Evolutionary conservation across 2,329 filamentous ascomycete species (phyloP).

Genomic region (Ascochyta koolunga): DNA sequence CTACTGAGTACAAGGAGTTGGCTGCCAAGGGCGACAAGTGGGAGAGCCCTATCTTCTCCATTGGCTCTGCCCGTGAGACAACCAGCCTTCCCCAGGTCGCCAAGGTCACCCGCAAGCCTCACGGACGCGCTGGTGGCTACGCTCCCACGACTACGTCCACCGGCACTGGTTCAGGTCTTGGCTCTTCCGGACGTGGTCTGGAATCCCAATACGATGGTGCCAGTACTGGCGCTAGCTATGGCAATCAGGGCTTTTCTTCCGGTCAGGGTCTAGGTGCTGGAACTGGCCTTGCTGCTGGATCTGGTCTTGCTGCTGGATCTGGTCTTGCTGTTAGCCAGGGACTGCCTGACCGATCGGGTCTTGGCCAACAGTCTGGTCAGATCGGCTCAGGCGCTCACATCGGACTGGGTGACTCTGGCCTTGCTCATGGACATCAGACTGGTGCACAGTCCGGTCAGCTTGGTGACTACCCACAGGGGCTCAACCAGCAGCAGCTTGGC

Average conservation of each 20-base stretch:
- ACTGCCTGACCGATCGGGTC: slow-evolving; percentile 13
- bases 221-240: slow-evolving; percentile 1
- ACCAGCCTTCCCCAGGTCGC: slow-evolving; percentile 68
- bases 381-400: slow-evolving; percentile 7
- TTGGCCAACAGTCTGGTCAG: slow-evolving; percentile 17
- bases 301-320: slow-evolving; percentile 5
- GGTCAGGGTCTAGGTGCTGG: slow-evolving; percentile 12
- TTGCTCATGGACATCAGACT: slow-evolving; percentile 2
- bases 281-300: slow-evolving; percentile 8
- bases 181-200: neutral
- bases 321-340: slow-evolving; percentile 9
- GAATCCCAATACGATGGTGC: slow-evolving; percentile 21
- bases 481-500: slow-evolving; percentile 18
- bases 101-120: slow-evolving; percentile 65
- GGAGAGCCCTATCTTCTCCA: slow-evolving; percentile 92
- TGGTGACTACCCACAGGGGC: slow-evolving; percentile 8
- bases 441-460: slow-evolving; percentile 20
- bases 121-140: slow-evolving; percentile 51
- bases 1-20: slow-evolving; percentile 89
- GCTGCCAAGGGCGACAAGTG: slow-evolving; percentile 88
- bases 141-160: slow-evolving; percentile 24
- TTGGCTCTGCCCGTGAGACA: slow-evolving; percentile 78
- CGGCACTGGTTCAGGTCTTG: slow-evolving; percentile 25
- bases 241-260: slow-evolving; percentile 3
- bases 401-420: slow-evolving; percentile 5